A percentile compares a stretch with the other conserved stretches of the same genome.
Evolutionary conservation across 2,329 filamentous ascomycete species (phyloP).

Genomic region (Mycogone perniciosa): DNA sequence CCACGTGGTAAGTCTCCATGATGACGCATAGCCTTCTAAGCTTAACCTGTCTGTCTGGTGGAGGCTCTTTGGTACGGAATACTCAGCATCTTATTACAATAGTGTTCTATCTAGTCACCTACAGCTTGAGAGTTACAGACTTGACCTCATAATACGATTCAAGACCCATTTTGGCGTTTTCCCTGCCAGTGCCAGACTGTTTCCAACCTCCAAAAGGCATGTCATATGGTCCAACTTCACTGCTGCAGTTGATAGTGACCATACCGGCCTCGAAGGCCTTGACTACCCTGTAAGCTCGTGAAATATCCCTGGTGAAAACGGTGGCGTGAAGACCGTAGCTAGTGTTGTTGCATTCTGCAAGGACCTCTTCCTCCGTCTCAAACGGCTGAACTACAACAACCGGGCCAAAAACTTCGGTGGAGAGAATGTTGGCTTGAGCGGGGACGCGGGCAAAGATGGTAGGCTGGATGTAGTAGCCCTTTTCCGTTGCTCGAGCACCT

Average conservation of each 20-base stretch:
- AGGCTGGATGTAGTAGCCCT: constrained; percentile 25
- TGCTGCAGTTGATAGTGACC: constrained; percentile 29
- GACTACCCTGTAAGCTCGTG: constrained; percentile 22
- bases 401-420: constrained; percentile 27
- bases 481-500: constrained; percentile 8
- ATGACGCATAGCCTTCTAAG: too few species aligned
- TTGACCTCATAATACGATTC: constrained; percentile 33
- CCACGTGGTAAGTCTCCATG: too few species aligned
- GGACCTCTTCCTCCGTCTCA: constrained; percentile 22
- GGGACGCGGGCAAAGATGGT: constrained; percentile 25
- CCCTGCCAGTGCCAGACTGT: constrained; percentile 51
- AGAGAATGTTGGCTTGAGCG: constrained; percentile 20
- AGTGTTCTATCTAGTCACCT: not conserved
- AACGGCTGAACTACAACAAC: constrained; percentile 23
- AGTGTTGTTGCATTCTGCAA: constrained; percentile 30
- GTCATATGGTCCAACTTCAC: constrained; percentile 16
- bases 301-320: constrained; percentile 48
- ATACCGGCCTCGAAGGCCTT: constrained; percentile 46
- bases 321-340: constrained; percentile 48
- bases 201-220: constrained; percentile 43
- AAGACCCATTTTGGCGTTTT: constrained; percentile 35
- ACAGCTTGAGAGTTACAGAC: constrained; percentile 15
- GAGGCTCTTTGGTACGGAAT: not conserved
- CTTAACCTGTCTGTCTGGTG: too few species aligned
- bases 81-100: not conserved